Base-by-base conservation (phyloP, 371 early-diverging fungal species). In the Cokeromyces recurvatus region DNA sequence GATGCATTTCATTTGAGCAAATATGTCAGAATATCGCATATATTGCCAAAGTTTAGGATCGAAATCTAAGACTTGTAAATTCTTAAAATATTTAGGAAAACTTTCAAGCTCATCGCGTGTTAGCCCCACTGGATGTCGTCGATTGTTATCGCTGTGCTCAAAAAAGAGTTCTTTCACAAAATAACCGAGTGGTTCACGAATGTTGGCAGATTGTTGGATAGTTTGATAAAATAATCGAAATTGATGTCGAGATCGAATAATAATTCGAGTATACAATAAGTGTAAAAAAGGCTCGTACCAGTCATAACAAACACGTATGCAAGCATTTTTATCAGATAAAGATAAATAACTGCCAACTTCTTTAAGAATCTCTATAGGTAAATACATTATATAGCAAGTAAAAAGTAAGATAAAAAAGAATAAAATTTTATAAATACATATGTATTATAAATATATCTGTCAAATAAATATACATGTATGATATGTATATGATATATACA, bases 31-130 rank as follows among this genome's bases (percentile, higher is more conserved):
- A 15, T 42, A 46, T 20, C 59, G 34, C 54, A 59, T 54, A 16
- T 59, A 59, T 7, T 46, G 35, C 59, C 59, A 59, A n/a, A 54
- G 46, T 29, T 41, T 21, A 19, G 59, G 59, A 35, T 59, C 59
- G 29, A 59, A 59, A 12, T 54, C 55, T 11, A 59, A 43, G 15
- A 46, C 15, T 17, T 46, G 20, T 10, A 59, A 42, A 0, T 47
- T 27, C 11, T 32, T 24, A 38, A 59, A 50, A 17, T 50, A 50
- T 9, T 16, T 25, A 15, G 59, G 55, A 32, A 59, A 51, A 4
- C 40, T 38, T 29, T 59, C 59, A 32, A 59, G 20, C 46, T 59
- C 59, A 34, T 53, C 55, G 38, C 59, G 59, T 27, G 55, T 43
- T 5, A 59, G 36, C 2, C 55, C 55, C 5, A 57, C 50, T 5